These are phyloP conservation scores for Aphanomyces astaci DNA, from an alignment of 352 stramenopile species.

Conservation along the genomic window DNA sequence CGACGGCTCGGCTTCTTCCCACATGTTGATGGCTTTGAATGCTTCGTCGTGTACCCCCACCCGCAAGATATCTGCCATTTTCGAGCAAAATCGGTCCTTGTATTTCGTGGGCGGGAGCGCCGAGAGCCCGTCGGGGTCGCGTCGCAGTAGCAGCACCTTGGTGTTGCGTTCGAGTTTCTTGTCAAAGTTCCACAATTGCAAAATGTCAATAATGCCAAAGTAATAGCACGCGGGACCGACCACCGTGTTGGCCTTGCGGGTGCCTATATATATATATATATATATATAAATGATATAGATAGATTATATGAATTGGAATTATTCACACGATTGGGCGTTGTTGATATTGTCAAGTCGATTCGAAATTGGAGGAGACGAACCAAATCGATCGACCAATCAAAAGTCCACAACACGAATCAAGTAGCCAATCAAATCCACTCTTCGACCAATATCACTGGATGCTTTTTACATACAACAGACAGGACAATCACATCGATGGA, in stretches of 20 bases:
- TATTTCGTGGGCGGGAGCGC: conserved; percentile 75
- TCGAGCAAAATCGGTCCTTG: conserved; percentile 81
- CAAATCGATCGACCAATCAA: too few relatives aligned
- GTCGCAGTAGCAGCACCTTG: conserved; percentile 77
- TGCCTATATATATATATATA: conserved; percentile 29
- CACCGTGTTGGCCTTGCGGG: conserved; percentile 75
- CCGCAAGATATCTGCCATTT: conserved; percentile 80
- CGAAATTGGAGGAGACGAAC: too few relatives aligned
- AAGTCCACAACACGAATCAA: too few relatives aligned
- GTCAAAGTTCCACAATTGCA: conserved; percentile 86
- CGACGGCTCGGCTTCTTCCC: not conserved
- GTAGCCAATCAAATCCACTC: too few relatives aligned
- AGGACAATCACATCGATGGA: too few relatives aligned
- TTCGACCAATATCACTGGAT: too few relatives aligned
- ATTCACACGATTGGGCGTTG: too few relatives aligned
- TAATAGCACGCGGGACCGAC: conserved; percentile 83
- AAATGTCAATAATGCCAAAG: conserved; percentile 83
- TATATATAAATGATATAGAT: too few relatives aligned
- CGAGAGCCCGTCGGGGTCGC: conserved; percentile 72
- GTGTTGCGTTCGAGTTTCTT: conserved; percentile 85
- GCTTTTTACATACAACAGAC: too few relatives aligned
- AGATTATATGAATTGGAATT: too few relatives aligned
- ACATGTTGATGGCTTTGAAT: conserved; percentile 4
- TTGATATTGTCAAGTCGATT: too few relatives aligned
- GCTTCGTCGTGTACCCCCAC: conserved; percentile 54